These are phyloP conservation scores for Carpinus viminea DNA, from an alignment of 306 rosid genomes.

Conservation along the genomic window DNA sequence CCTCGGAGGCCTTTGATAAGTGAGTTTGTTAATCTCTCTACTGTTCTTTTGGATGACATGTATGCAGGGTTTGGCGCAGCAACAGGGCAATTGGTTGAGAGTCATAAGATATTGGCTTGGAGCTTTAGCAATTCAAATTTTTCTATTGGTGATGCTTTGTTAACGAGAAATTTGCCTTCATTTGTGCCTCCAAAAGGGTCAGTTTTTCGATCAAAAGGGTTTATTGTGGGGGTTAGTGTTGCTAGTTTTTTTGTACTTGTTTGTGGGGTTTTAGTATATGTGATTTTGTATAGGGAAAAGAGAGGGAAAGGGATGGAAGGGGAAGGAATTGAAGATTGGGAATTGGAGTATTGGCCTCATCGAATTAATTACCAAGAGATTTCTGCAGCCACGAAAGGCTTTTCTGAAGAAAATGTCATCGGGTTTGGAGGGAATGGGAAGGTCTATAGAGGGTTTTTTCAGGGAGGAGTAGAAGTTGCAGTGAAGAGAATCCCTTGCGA, in stretches of 20 bases:
- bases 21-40: constrained; percentile 41
- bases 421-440: constrained; percentile 54
- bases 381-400: constrained; percentile 49
- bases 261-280: constrained; percentile 19
- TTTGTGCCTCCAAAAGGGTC: constrained; percentile 42
- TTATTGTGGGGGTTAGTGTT: constrained; percentile 27
- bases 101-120: constrained; percentile 56
- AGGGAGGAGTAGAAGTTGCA: constrained; percentile 58
- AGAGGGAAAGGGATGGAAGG: constrained; percentile 27
- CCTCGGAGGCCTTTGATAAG: constrained; percentile 56
- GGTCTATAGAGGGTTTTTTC: constrained; percentile 58
- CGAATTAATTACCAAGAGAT: constrained; percentile 54
- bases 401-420: constrained; percentile 54
- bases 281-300: constrained; percentile 22
- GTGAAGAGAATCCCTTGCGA: constrained; percentile 54
- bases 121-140: constrained; percentile 56
- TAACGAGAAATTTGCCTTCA: constrained; percentile 45
- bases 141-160: constrained; percentile 59
- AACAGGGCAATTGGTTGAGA: constrained; percentile 45
- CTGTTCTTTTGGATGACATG: constrained; percentile 46
- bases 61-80: constrained; percentile 48
- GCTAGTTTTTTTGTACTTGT: constrained; percentile 32
- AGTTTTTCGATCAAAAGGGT: constrained; percentile 23
- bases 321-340: constrained; percentile 62
- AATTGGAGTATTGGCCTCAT: constrained; percentile 70